Conservation (phyloP, 2,329 filamentous ascomycete species). For the Periconia macrospinosa region DNA sequence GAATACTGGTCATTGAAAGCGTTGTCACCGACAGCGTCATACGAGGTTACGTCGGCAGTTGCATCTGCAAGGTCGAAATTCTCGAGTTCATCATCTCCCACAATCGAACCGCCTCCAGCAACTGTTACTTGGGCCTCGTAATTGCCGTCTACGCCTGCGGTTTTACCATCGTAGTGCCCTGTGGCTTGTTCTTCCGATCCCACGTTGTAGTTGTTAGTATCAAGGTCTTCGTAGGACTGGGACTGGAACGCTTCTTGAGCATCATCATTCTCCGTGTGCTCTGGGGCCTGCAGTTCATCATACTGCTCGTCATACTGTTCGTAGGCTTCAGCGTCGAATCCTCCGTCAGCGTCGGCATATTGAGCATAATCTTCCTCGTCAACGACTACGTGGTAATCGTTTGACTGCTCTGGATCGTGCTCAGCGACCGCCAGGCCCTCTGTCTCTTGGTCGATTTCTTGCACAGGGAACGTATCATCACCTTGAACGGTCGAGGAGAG, state of each 20-base stretch:
- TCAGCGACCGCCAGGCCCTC: conserved; percentile 3
- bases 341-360: conserved; percentile 2
- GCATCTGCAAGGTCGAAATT: conserved; percentile 18
- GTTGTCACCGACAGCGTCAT: conserved; percentile 1
- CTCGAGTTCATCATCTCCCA: conserved; percentile 18
- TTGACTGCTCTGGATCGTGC: conserved; percentile 5
- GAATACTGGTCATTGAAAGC: conserved; percentile 13
- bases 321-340: conserved; percentile 5
- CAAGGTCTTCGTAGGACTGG: conserved; percentile 12
- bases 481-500: conserved; percentile 39
- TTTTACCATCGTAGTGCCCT: conserved; percentile 17
- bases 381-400: conserved; percentile 5
- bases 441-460: conserved; percentile 8
- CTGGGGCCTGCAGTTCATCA: conserved; percentile 13
- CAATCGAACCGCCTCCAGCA: conserved; percentile 12
- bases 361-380: not conserved
- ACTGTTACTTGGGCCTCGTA: conserved; percentile 6
- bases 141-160: conserved; percentile 11
- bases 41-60: not conserved
- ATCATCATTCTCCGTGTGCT: conserved; percentile 16
- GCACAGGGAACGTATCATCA: conserved; percentile 24
- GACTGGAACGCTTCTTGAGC: conserved; percentile 7
- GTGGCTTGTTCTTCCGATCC: conserved; percentile 22
- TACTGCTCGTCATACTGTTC: conserved; percentile 21
- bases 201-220: conserved; percentile 27